A percentile compares a stretch with the other conserved stretches of the same genome.
These are phyloP conservation scores for Neurospora hispaniola DNA, from an alignment of 495 filamentous ascomycete genomes.

Conservation along the genomic window DNA sequence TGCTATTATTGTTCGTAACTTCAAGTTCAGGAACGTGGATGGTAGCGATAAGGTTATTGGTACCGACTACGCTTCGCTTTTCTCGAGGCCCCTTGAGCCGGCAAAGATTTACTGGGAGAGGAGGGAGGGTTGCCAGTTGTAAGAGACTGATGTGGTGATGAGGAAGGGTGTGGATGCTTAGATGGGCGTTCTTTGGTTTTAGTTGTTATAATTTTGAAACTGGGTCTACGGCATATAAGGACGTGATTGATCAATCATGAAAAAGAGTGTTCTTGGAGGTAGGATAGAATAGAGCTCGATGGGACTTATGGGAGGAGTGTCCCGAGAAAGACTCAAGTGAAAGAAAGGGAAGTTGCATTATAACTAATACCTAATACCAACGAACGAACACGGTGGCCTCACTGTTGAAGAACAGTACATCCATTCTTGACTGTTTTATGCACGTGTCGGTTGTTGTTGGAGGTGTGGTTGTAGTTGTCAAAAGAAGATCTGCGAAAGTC, in stretches of 20 bases:
- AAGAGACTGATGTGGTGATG: not conserved
- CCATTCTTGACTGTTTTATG: not conserved
- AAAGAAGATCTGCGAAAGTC: not conserved
- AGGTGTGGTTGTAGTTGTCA: not conserved
- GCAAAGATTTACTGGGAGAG: conserved; percentile 57
- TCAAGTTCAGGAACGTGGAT: conserved; percentile 63
- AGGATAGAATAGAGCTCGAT: not conserved
- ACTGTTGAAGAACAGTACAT: not conserved
- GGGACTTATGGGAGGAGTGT: not conserved
- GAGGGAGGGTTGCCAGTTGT: conserved; percentile 23
- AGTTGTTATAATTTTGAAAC: not conserved
- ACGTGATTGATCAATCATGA: not conserved
- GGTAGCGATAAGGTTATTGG: conserved; percentile 57
- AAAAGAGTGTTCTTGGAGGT: not conserved
- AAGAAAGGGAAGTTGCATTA: not conserved
- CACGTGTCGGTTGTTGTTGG: not conserved
- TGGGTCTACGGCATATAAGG: not conserved
- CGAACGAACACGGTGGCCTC: not conserved
- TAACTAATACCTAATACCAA: not conserved
- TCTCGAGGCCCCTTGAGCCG: conserved; percentile 51
- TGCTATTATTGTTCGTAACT: conserved; percentile 63
- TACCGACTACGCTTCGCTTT: conserved; percentile 76
- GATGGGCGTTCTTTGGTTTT: not conserved
- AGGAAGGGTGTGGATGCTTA: not conserved
- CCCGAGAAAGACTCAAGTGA: not conserved